Percentiles rank a stretch among this genome's conserved stretches.
phyloP scores from a whole-genome alignment of 306 rosid genomes.

The Castanospermum australe region DNA sequence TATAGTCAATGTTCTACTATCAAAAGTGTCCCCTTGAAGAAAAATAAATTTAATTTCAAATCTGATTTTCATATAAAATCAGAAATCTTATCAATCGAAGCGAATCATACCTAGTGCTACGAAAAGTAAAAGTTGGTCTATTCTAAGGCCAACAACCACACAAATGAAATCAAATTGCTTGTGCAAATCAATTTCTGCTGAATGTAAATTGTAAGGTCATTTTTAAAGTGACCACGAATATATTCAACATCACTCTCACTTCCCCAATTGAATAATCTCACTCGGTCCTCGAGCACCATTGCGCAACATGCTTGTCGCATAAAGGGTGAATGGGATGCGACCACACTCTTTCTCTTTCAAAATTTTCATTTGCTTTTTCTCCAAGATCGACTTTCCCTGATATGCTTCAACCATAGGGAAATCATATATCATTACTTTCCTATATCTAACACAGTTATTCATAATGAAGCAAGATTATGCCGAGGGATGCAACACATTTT shows the following conservation, averaged over 20 bases:
- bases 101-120: background rate
- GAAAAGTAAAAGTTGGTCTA: constrained; percentile 38
- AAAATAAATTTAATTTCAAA: background rate
- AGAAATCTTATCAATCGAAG: constrained; percentile 16
- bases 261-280: constrained; percentile 43
- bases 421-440: constrained; percentile 12
- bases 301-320: constrained; percentile 66
- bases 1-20: too few species aligned
- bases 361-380: constrained; percentile 14
- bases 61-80: background rate
- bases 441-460: constrained; percentile 6
- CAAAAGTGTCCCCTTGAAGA: too few species aligned
- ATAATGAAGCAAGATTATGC: constrained; percentile 18
- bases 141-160: constrained; percentile 35
- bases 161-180: constrained; percentile 11
- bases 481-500: constrained; percentile 7
- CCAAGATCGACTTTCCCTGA: background rate
- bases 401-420: constrained; percentile 28
- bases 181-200: background rate
- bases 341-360: constrained; percentile 58
- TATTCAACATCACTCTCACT: constrained; percentile 47
- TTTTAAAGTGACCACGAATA: constrained; percentile 47
- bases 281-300: constrained; percentile 34
- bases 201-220: background rate
- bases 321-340: constrained; percentile 63